These are phyloP conservation scores for Vigna mungo DNA, from an alignment of 306 rosid genomes.

Conservation along the genomic window DNA sequence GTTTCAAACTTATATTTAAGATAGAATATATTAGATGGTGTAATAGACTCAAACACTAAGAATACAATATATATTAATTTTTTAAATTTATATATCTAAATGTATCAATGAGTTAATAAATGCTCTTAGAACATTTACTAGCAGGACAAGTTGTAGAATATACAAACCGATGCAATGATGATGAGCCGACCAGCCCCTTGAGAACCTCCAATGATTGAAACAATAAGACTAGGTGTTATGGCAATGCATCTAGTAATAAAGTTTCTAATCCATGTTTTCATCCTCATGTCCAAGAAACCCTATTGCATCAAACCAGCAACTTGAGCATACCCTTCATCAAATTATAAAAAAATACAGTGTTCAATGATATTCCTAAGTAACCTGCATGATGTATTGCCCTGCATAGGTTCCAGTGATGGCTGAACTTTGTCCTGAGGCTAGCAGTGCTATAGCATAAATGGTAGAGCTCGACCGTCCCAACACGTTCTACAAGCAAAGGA, in stretches of 20 bases:
- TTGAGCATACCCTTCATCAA: conserved; percentile 12
- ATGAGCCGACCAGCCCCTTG: conserved; percentile 58
- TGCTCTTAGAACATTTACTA: not conserved
- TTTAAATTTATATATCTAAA: too few relatives aligned
- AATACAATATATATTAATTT: too few relatives aligned
- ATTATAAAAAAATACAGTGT: not conserved
- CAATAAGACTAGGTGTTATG: conserved; percentile 88
- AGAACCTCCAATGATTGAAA: conserved; percentile 68
- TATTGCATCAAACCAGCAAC: conserved; percentile 38
- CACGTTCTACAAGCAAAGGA: conserved; percentile 59
- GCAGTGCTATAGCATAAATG: conserved; percentile 80
- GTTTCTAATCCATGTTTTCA: conserved; percentile 80
- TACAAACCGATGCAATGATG: conserved; percentile 76
- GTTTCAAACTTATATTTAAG: too few relatives aligned
- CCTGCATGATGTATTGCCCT: conserved; percentile 92
- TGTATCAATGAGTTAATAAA: not conserved
- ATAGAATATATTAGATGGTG: too few relatives aligned
- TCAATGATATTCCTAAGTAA: conserved; percentile 32
- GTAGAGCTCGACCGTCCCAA: conserved; percentile 80
- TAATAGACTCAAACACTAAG: too few relatives aligned
- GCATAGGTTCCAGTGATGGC: conserved; percentile 96
- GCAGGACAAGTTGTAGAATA: too few relatives aligned
- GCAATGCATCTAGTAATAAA: conserved; percentile 78
- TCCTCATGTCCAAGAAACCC: conserved; percentile 91
- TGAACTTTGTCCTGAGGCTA: conserved; percentile 97